Evolutionary conservation across 805 yeast genomes (phyloP).

Genomic region (Starmerella sirachaensis): DNA sequence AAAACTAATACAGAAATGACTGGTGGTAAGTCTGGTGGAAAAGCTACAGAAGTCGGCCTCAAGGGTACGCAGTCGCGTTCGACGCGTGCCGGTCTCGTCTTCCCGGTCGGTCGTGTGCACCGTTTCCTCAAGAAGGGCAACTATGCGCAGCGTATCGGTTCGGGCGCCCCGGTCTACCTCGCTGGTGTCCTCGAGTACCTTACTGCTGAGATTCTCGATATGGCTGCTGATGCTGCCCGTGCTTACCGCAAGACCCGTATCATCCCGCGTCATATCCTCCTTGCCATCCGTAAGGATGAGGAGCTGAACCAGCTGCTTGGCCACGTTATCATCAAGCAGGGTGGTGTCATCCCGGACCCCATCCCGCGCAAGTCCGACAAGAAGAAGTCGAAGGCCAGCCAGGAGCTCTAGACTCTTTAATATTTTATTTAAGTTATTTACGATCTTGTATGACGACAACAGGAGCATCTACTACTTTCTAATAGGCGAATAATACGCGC

Average conservation of each 20-base stretch:
- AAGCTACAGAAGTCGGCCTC: conserved; percentile 79
- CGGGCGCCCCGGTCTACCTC: conserved; percentile 82
- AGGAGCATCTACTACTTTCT: not conserved
- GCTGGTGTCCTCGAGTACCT: conserved; percentile 93
- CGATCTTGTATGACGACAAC: conserved; percentile 11
- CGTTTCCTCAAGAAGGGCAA: conserved; percentile 84
- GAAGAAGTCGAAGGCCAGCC: conserved; percentile 31
- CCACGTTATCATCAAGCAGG: conserved; percentile 91
- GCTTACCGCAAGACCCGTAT: conserved; percentile 92
- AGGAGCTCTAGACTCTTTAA: conserved; percentile 29
- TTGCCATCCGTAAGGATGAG: conserved; percentile 97
- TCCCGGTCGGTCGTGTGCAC: conserved; percentile 98
- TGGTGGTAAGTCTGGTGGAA: conserved; percentile 73
- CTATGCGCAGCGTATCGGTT: conserved; percentile 63
- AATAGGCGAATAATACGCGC: not conserved
- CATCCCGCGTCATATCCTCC: conserved; percentile 92
- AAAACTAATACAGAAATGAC: conserved; percentile 42
- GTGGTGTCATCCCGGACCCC: conserved; percentile 94
- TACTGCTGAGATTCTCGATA: conserved; percentile 92
- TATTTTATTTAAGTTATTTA: conserved; percentile 17
- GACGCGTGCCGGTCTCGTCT: conserved; percentile 48
- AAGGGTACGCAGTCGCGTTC: conserved; percentile 97
- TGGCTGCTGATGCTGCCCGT: conserved; percentile 98
- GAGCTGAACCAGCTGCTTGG: conserved; percentile 80
- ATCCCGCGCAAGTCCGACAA: conserved; percentile 33